Evolutionary conservation across 768 basidiomycete genomes (phyloP), one percentile per base, ranked within the genome.

Genomic region (Termitomyces sp.): DNA sequence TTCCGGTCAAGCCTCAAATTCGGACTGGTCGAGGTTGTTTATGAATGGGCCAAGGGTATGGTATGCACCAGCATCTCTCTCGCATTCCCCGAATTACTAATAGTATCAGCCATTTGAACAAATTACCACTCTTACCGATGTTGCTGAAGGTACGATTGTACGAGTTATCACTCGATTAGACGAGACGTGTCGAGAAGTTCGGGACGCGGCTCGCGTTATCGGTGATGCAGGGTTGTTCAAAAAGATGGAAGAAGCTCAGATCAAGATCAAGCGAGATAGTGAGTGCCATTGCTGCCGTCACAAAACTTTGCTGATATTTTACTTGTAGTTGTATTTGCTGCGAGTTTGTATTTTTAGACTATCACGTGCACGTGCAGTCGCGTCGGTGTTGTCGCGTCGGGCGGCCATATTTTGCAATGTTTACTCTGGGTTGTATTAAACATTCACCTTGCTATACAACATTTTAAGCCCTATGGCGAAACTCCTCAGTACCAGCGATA

Each of bases 11-110:
- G 77, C 58, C 83, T 95, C 64, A 98, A 97, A 70, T 89, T 90
- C 60, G 97, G 97, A 7, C 75, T 99, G 24, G 84, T 92, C 9
- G 96, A 99, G 68, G 97, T 96, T 1, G 97, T 98, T 7, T 98
- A 98, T 68, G 97, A 98, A 71, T 99, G 97, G 97, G 95, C 97
- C 0, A 93, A 90, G 70, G 97, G 97, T 54, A 98, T 96, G 95
- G 96, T 96, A 64, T 64, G 85, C 61, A 52, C 24, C n/a, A 12
- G 20, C 13, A 12, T 1, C 9, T 44, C 51, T 49, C 35, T 42
- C 24, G n/a, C 38, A 40, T 58, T n/a, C 56, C 35, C 8, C 0
- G 4, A 12, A 35, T 26, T 49, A n/a, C 45, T 56, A 4, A 47
- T 26, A 20, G 26, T 47, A 24, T 36, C 35, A 99, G 96, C 92